A percentile compares a stretch with the other conserved stretches of the same genome.
phyloP scores from a whole-genome alignment of 768 basidiomycete genomes.

The Cubamyces sp. region DNA sequence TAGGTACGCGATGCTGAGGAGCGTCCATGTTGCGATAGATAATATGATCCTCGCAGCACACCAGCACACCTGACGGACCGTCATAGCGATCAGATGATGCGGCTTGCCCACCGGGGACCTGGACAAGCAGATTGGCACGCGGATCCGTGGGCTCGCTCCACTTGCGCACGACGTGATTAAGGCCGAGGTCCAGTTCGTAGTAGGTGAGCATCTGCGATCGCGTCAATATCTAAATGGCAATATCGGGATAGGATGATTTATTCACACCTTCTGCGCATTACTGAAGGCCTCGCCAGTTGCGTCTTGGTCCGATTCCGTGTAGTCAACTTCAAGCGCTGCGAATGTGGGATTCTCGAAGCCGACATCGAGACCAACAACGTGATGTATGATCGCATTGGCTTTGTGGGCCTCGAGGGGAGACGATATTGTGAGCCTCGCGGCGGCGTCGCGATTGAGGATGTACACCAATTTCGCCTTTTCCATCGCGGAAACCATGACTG shows the following conservation, averaged over 20 bases:
- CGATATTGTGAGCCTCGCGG: conserved; percentile 96
- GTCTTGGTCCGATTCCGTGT: conserved; percentile 94
- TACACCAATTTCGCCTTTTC: conserved; percentile 98
- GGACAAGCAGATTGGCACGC: conserved; percentile 92
- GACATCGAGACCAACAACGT: conserved; percentile 94
- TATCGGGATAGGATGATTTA: conserved; percentile 1
- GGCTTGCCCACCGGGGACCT: conserved; percentile 96
- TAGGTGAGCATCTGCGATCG: conserved; percentile 44
- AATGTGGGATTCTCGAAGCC: conserved; percentile 98
- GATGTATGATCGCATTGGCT: conserved; percentile 90
- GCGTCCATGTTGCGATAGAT: conserved; percentile 96
- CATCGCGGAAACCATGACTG: conserved; percentile 91
- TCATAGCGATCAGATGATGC: conserved; percentile 93
- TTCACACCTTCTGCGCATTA: conserved; percentile 82
- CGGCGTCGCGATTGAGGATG: conserved; percentile 95
- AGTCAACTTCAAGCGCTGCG: conserved; percentile 96
- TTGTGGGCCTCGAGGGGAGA: conserved; percentile 98
- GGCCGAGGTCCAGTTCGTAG: conserved; percentile 95
- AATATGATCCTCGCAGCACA: conserved; percentile 97
- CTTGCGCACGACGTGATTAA: conserved; percentile 98
- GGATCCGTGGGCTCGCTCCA: conserved; percentile 98
- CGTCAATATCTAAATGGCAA: conserved; percentile 74
- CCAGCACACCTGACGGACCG: conserved; percentile 95
- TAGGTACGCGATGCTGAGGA: conserved; percentile 92
- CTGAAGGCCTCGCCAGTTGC: conserved; percentile 93